Conservation (phyloP, 139 green algal species). For the Haematococcus sp. region DNA sequence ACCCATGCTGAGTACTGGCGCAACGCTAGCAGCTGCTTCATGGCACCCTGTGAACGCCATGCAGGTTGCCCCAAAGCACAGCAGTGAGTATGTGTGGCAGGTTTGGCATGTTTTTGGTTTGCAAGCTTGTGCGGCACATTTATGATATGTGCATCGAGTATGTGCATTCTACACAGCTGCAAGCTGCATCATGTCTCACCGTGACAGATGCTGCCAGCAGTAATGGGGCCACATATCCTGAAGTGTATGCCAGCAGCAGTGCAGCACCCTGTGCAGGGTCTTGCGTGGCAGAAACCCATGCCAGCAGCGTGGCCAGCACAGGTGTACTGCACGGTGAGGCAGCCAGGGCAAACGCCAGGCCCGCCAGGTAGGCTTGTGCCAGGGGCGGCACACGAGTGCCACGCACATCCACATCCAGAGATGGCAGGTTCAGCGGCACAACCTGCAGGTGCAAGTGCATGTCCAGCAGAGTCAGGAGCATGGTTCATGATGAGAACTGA, state of each 20-base stretch:
- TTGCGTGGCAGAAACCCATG: slow-evolving; percentile 76
- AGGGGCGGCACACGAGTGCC: slow-evolving; percentile 34
- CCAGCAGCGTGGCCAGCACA: slow-evolving; percentile 92
- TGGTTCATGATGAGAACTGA: neutral
- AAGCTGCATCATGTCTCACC: slow-evolving; percentile 26
- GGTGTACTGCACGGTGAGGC: slow-evolving; percentile 89
- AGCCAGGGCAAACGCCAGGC: slow-evolving; percentile 91
- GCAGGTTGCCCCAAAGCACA: no score
- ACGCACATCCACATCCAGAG: slow-evolving; percentile 76
- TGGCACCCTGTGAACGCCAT: slow-evolving; percentile 11
- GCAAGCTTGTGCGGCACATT: no score
- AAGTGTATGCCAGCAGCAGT: slow-evolving; percentile 90
- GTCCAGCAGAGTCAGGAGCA: neutral
- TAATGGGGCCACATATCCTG: slow-evolving; percentile 91
- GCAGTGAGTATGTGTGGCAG: no score
- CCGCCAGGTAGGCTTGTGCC: slow-evolving; percentile 85
- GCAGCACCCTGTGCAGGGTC: slow-evolving; percentile 60
- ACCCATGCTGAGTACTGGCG: slow-evolving; percentile 83
- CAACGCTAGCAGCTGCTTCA: slow-evolving; percentile 66
- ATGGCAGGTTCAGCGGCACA: slow-evolving; percentile 74
- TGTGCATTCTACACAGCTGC: no score
- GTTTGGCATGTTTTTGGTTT: no score
- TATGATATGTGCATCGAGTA: no score
- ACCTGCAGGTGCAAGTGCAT: slow-evolving; percentile 43
- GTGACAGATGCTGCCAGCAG: slow-evolving; percentile 86